Evolutionary conservation across 805 yeast genomes (phyloP).

Genomic region (Saccharomyces kudriavzevii): DNA sequence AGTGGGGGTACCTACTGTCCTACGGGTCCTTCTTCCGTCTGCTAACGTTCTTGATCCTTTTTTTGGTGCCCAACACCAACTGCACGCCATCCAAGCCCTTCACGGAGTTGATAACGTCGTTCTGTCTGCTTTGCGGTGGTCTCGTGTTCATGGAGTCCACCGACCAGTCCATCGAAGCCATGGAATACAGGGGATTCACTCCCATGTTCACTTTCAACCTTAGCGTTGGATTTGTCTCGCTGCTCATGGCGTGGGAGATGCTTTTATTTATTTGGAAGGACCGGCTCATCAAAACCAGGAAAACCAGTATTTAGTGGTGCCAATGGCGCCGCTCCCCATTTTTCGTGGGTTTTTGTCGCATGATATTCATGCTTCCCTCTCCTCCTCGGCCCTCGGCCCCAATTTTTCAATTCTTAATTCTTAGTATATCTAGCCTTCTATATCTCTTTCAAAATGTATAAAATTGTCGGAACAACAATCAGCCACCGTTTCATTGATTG

Average conservation of each 20-base stretch:
- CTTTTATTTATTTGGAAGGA: conserved; percentile 54
- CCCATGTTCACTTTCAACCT: conserved; percentile 88
- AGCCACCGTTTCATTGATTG: too few species aligned
- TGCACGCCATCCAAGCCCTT: conserved; percentile 61
- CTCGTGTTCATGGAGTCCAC: conserved; percentile 86
- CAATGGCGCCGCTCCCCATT: not conserved
- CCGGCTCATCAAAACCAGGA: conserved; percentile 30
- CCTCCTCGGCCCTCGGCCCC: too few species aligned
- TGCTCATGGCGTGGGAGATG: conserved; percentile 88
- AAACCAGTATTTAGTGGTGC: conserved; percentile 9
- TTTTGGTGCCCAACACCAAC: conserved; percentile 34
- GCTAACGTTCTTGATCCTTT: conserved; percentile 49
- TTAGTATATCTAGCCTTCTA: not conserved
- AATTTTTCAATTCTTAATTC: not conserved
- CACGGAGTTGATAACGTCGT: conserved; percentile 74
- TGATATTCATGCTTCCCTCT: not conserved
- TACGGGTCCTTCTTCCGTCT: conserved; percentile 74
- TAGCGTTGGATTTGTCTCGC: conserved; percentile 66
- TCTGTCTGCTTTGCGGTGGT: conserved; percentile 82
- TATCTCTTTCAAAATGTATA: not conserved
- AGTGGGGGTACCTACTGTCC: conserved; percentile 87
- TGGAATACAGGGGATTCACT: conserved; percentile 76
- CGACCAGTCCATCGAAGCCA: conserved; percentile 72
- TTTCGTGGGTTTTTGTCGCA: not conserved
- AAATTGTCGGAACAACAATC: too few species aligned